Base-by-base conservation (phyloP, 306 rosid species). In the Canavalia ensiformis region DNA sequence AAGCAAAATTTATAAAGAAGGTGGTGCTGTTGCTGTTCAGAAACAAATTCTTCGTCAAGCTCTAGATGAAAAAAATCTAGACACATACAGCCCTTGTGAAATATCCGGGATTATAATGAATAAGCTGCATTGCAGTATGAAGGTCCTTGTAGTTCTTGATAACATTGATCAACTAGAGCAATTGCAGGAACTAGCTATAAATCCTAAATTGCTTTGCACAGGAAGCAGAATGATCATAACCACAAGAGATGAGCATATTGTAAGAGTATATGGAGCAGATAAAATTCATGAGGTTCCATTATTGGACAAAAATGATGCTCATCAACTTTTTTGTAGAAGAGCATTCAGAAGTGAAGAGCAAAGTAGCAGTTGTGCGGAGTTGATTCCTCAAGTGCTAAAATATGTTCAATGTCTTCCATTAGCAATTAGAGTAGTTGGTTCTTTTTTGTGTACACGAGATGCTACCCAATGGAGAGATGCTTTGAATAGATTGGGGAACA, bases 101-200 rank as follows among this genome's bases (percentile, higher is more conserved):
- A 66, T 66, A 72, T 2, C 66, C 2, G 7, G 29, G 2, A 10
- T 62, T 13, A 1, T 72, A 7, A 50, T 18, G 3, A 39, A 35
- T 37, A 62, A 74, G 29, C 41, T 80, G 4, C 2, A 6, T 6
- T n/a, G n/a, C n/a, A 2, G 0, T 33, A 29, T 2, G 4, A 63
- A 63, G 65, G 10, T n/a, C 1, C 74, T 81, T 28, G 2, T 81
- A 11, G 67, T 81, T 50, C 57, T 72, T 51, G 67, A 77, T 3
- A 7, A 65, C 52, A 63, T 11, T 18, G 65, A 65, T 37, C 25
- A 56, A 55, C 0, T 37, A 44, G 57, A 78, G 46, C 78, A 74
- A 74, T 6, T 56, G 0, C 29, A 74, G 0, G 3, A 51, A 3
- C 33, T 75, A 56, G 35, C 0, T 34, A 28, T 39, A 46, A 63